A percentile compares a stretch with the other conserved stretches of the same genome.
These are phyloP conservation scores for Hordeum marinum DNA, from an alignment of 176 grass and related monocot genomes.

Conservation along the genomic window DNA sequence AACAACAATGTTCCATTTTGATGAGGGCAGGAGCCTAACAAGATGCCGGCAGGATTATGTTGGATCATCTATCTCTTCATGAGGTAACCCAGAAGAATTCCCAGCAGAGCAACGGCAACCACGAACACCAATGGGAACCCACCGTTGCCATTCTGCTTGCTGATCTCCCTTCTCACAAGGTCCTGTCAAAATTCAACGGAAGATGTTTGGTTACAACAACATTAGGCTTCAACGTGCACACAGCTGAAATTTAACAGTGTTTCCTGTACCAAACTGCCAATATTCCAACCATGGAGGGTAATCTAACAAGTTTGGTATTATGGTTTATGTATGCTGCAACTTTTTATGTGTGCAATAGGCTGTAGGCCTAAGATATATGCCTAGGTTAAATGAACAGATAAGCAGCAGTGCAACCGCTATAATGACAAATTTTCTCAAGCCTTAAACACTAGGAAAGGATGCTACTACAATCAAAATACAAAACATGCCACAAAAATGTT, in stretches of 20 bases:
- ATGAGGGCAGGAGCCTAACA: neutral
- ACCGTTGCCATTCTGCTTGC: constrained; percentile 38
- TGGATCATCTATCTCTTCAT: constrained; percentile 48
- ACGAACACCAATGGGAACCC: constrained; percentile 62
- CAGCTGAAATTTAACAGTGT: neutral
- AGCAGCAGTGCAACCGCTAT: neutral
- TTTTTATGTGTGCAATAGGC: neutral
- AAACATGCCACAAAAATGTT: neutral
- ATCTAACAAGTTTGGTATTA: neutral
- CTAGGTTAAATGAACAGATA: neutral
- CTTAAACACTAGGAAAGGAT: neutral
- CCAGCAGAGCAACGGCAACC: constrained; percentile 58
- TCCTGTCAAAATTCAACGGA: constrained; percentile 39
- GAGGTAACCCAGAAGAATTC: constrained; percentile 65
- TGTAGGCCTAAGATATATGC: neutral
- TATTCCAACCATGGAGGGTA: neutral
- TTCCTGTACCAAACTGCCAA: neutral
- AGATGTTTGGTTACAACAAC: neutral
- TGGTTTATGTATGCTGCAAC: neutral
- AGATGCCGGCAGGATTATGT: constrained; percentile 1
- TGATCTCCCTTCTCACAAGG: constrained; percentile 60
- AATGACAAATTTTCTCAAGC: neutral
- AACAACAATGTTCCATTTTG: neutral
- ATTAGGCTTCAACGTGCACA: neutral
- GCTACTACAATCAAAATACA: neutral